Evolutionary conservation across 1,139 yeast species (phyloP).

Genomic region (Diutina pseudorugosa): DNA sequence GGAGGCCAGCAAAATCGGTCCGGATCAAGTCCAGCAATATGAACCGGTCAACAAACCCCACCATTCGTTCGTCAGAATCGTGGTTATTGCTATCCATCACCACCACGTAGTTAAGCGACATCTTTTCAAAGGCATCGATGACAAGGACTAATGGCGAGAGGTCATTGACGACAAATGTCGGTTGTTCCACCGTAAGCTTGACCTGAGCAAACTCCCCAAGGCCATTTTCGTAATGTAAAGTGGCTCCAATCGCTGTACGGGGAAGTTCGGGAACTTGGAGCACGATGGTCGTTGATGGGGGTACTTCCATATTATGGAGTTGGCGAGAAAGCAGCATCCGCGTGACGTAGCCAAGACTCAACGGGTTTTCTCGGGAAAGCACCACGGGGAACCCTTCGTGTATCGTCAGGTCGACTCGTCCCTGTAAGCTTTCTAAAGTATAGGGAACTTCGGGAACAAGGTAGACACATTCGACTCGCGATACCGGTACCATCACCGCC

Average conservation of each 20-base stretch:
- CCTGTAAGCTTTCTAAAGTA: constrained; percentile 12
- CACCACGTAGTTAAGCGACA: constrained; percentile 25
- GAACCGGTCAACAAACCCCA: constrained; percentile 32
- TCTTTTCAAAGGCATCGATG: constrained; percentile 28
- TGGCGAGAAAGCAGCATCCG: neutral
- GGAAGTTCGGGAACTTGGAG: constrained; percentile 6
- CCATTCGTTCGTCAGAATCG: constrained; percentile 12
- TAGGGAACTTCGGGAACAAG: constrained; percentile 18
- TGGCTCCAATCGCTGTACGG: constrained; percentile 6
- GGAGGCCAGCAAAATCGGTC: constrained; percentile 16
- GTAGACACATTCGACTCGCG: constrained; percentile 17
- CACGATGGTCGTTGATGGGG: neutral
- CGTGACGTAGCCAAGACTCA: constrained; percentile 23
- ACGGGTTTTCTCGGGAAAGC: constrained; percentile 15
- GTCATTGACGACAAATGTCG: constrained; percentile 17
- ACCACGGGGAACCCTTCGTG: constrained; percentile 36
- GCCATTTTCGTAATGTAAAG: constrained; percentile 10
- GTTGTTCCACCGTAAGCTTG: constrained; percentile 11
- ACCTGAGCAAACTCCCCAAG: constrained; percentile 12
- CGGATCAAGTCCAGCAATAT: constrained; percentile 21
- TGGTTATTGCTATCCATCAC: constrained; percentile 12
- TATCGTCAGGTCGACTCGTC: constrained; percentile 17
- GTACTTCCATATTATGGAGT: neutral
- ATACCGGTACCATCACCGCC: constrained; percentile 22
- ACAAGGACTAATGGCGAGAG: constrained; percentile 23